These are phyloP conservation scores for Mariannaea elegans DNA, from an alignment of 2,329 filamentous ascomycete genomes.

Conservation along the genomic window DNA sequence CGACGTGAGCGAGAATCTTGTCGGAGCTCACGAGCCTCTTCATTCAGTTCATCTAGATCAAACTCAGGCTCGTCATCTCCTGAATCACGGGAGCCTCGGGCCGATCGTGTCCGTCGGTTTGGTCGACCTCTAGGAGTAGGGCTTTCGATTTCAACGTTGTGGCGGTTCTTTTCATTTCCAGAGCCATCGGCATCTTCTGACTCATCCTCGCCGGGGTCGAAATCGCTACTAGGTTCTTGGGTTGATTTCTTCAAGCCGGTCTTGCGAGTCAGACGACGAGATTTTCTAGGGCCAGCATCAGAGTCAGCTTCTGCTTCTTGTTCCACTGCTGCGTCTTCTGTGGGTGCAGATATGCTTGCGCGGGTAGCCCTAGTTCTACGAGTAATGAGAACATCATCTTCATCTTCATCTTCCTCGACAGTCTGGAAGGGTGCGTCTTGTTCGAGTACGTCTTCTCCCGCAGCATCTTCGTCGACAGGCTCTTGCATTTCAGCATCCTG, in stretches of 20 bases:
- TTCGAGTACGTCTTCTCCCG: slow-evolving; percentile 43
- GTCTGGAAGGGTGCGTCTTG: slow-evolving; percentile 42
- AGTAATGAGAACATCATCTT: slow-evolving; percentile 59
- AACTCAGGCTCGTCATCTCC: slow-evolving; percentile 66
- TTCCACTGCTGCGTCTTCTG: slow-evolving; percentile 39
- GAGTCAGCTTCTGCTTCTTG: slow-evolving; percentile 39
- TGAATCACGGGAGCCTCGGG: slow-evolving; percentile 62
- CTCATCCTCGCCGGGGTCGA: slow-evolving; percentile 65
- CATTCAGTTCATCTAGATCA: slow-evolving; percentile 71
- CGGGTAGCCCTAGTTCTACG: slow-evolving; percentile 55
- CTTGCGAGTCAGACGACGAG: slow-evolving; percentile 59
- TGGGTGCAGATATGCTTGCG: slow-evolving; percentile 40
- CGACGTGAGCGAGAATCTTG: slow-evolving; percentile 63
- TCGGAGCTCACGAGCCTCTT: slow-evolving; percentile 70
- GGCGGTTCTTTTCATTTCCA: slow-evolving; percentile 48
- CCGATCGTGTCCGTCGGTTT: slow-evolving; percentile 51
- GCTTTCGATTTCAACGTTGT: slow-evolving; percentile 56
- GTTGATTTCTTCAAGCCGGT: slow-evolving; percentile 54
- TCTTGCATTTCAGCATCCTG: slow-evolving; percentile 31
- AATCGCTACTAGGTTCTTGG: slow-evolving; percentile 68
- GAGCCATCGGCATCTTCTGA: slow-evolving; percentile 64
- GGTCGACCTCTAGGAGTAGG: slow-evolving; percentile 60
- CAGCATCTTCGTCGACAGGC: slow-evolving; percentile 39
- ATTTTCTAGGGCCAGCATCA: slow-evolving; percentile 43
- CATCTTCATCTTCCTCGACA: slow-evolving; percentile 53